Evolutionary conservation across 2,329 filamentous ascomycete genomes (phyloP), one percentile per base, ranked within the genome.

Genomic region (Zasmidium citrigriseum): DNA sequence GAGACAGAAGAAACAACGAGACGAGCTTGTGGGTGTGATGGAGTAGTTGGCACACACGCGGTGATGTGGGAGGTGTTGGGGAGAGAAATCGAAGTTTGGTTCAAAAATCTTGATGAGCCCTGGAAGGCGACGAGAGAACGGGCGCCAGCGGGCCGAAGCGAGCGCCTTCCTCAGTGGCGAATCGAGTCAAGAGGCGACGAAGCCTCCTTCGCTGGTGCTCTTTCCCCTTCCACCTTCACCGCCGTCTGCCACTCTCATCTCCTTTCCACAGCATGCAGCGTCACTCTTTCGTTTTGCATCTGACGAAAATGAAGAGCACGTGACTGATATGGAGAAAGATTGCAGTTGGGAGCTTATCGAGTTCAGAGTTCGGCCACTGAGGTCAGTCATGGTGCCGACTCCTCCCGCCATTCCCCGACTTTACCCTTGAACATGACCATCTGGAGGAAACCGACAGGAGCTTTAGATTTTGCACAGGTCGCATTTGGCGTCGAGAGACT

Each of bases 1-100:
- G 52, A 61, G 57, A 64, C 54, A 16, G 57, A 60, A 46, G 52
- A 60, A 59, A 58, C 34, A 41, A 41, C 14, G 34, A 41, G 34
- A 41, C 34, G 34, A 41, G 34, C 34, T 41, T 41, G 14, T 41
- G 34, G 18, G 34, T 41, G 34, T 41, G 34, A 11, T 41, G 5
- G 27, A 14, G 4, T 41, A n/a, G 34, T 7, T 41, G 14, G 4
- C 7, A 41, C 34, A 41, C 34, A 41, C 34, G 18, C 14, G 34
- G 34, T 11, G 4, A n/a, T 11, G 27, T 29, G 27, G 34, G 4
- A n/a, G 34, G 27, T 29, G 27, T 41, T 41, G 34, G n/a, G n/a
- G n/a, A n/a, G n/a, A n/a, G n/a, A n/a, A n/a, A n/a, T n/a, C n/a
- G n/a, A n/a, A n/a, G n/a, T n/a, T n/a, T n/a, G n/a, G n/a, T n/a